Percentiles rank a stretch among this genome's conserved stretches.
phyloP scores from a whole-genome alignment of 2,329 filamentous ascomycete genomes.

The Pseudofabraea citricarpa region DNA sequence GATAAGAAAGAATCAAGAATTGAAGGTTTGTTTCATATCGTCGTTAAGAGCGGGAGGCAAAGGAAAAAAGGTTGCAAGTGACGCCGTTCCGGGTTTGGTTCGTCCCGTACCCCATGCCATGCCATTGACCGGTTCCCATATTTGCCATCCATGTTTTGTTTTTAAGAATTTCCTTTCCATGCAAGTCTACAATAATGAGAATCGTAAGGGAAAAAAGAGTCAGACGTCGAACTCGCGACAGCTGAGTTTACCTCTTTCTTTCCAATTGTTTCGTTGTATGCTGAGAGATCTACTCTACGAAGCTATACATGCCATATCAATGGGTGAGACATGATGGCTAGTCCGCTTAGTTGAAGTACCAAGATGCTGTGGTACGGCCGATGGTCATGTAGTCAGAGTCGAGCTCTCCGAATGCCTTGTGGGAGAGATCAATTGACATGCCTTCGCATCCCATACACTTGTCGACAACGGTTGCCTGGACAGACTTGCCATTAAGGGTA shows the following conservation, averaged over 20 bases:
- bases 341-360: constrained; percentile 40
- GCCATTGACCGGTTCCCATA: not conserved
- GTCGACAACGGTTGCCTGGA: constrained; percentile 60
- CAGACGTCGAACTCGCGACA: constrained; percentile 17
- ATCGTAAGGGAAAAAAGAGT: constrained; percentile 19
- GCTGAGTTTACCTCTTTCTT: not conserved
- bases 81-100: too few species aligned
- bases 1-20: too few species aligned
- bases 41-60: too few species aligned
- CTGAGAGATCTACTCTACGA: constrained; percentile 25
- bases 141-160: not conserved
- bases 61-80: too few species aligned
- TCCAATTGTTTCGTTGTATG: constrained; percentile 8
- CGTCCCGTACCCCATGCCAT: not conserved
- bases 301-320: too few species aligned
- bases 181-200: constrained; percentile 19
- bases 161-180: not conserved
- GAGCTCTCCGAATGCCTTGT: constrained; percentile 50
- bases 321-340: too few species aligned
- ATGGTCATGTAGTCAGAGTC: constrained; percentile 36
- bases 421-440: constrained; percentile 55
- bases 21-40: too few species aligned
- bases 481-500: constrained; percentile 50
- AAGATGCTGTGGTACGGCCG: constrained; percentile 38
- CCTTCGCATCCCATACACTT: constrained; percentile 67